Percentiles rank a stretch among this genome's conserved stretches.
Conservation (phyloP, 768 basidiomycete species). For the Agaricus subrufescens region DNA sequence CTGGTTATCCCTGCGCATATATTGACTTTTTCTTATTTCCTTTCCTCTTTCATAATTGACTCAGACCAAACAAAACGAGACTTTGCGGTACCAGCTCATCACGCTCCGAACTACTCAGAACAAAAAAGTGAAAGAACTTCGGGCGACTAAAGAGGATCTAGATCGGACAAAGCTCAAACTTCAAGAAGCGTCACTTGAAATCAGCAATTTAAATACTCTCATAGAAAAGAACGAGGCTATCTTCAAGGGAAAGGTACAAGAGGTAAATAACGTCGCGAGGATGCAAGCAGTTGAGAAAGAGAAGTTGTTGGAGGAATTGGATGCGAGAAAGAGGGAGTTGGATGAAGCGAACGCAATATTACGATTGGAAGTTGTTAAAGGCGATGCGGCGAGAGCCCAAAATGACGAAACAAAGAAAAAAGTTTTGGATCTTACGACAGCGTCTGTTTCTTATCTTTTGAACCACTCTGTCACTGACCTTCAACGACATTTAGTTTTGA, state of each 20-base stretch:
- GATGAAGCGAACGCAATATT: background rate
- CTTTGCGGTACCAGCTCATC: conserved; percentile 3
- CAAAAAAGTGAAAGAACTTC: background rate
- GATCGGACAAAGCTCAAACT: background rate
- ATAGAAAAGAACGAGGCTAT: background rate
- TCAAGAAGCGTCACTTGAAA: background rate
- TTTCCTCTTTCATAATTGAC: too few species aligned
- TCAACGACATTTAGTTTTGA: background rate
- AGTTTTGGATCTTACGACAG: background rate
- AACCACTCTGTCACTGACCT: background rate
- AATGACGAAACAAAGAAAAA: background rate
- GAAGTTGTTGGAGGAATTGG: background rate
- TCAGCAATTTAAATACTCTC: background rate
- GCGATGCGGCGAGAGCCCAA: background rate
- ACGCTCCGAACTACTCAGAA: background rate
- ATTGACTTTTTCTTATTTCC: background rate
- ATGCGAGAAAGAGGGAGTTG: background rate
- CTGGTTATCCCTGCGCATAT: background rate
- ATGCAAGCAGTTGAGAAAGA: conserved; percentile 1
- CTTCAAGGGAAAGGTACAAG: background rate
- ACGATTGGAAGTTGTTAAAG: background rate
- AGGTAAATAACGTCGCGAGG: background rate
- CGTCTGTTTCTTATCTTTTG: background rate
- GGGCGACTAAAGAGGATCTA: background rate
- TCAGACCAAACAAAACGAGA: background rate